These are phyloP conservation scores for Zalerion maritima DNA, from an alignment of 495 filamentous ascomycete genomes.

Conservation along the genomic window DNA sequence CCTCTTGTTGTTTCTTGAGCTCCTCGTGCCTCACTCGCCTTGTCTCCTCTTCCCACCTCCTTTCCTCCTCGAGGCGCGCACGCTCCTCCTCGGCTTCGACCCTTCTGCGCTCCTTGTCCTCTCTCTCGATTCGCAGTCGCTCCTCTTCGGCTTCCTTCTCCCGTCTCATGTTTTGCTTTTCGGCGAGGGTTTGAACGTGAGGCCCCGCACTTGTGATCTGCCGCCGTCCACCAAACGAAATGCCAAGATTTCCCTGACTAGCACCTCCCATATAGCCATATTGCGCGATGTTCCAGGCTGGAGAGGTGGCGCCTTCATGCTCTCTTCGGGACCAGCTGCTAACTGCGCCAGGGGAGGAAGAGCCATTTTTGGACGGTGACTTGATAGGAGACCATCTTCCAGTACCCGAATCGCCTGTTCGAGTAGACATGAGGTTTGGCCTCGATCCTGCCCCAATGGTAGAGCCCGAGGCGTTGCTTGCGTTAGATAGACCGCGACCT, in stretches of 20 bases:
- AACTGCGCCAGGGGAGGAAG: constrained; percentile 31
- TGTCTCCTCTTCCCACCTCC: constrained; percentile 68
- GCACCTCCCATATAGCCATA: constrained; percentile 98
- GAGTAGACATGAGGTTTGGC: constrained; percentile 25
- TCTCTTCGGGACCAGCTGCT: constrained; percentile 84
- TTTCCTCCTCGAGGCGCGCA: constrained; percentile 53
- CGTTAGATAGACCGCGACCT: constrained; percentile 49
- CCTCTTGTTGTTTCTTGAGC: constrained; percentile 50
- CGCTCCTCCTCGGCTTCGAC: constrained; percentile 57
- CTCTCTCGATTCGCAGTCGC: constrained; percentile 40
- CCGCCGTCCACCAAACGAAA: constrained; percentile 77
- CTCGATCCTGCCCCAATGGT: constrained; percentile 17
- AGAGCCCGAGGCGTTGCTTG: constrained; percentile 47
- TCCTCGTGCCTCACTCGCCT: constrained; percentile 53
- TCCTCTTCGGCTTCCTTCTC: constrained; percentile 43
- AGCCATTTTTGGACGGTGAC: constrained; percentile 23
- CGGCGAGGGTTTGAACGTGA: constrained; percentile 52
- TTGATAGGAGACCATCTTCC: constrained; percentile 51
- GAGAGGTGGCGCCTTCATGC: constrained; percentile 65
- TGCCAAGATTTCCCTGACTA: constrained; percentile 86
- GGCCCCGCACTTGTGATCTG: constrained; percentile 84
- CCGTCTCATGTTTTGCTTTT: constrained; percentile 38
- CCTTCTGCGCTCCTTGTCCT: constrained; percentile 50
- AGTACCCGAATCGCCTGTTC: constrained; percentile 33
- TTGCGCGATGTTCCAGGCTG: constrained; percentile 97